Percentiles rank a stretch among this genome's conserved stretches.
Conservation (phyloP, 352 stramenopile species). For the Globisporangium emineosum region DNA sequence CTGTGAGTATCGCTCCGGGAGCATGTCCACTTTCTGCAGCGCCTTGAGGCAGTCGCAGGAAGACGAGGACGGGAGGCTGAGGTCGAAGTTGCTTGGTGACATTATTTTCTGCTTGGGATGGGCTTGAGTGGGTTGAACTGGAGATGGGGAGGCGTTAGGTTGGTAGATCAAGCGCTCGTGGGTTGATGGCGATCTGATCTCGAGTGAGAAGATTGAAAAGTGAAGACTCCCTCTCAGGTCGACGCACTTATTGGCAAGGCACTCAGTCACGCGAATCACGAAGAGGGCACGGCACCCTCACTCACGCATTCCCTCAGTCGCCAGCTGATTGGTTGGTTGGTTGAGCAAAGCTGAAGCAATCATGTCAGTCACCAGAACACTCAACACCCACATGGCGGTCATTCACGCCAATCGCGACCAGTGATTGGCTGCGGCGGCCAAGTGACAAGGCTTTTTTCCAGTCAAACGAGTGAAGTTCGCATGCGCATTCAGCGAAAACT, state of each 20-base stretch:
- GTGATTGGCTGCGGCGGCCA: neutral
- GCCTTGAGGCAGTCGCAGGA: constrained; percentile 6
- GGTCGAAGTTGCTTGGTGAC: neutral
- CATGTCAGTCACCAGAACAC: neutral
- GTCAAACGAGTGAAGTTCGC: neutral
- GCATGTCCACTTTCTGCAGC: constrained; percentile 1
- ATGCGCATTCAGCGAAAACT: neutral
- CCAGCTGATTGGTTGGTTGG: neutral
- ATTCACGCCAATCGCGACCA: neutral
- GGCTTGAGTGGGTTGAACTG: neutral
- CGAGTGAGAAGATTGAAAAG: constrained; percentile 9
- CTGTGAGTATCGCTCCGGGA: constrained; percentile 8
- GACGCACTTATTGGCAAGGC: neutral
- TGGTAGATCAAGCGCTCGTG: no score
- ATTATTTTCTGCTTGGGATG: neutral
- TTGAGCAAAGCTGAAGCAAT: neutral
- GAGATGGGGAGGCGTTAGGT: no score
- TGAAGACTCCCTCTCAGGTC: neutral
- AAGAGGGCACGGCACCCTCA: neutral
- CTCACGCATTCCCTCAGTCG: neutral
- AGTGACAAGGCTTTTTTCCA: neutral
- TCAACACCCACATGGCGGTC: neutral
- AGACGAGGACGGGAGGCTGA: neutral
- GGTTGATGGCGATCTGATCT: neutral
- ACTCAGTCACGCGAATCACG: neutral